phyloP scores from a whole-genome alignment of 768 basidiomycete genomes.

The Hygrocybe punicea region DNA sequence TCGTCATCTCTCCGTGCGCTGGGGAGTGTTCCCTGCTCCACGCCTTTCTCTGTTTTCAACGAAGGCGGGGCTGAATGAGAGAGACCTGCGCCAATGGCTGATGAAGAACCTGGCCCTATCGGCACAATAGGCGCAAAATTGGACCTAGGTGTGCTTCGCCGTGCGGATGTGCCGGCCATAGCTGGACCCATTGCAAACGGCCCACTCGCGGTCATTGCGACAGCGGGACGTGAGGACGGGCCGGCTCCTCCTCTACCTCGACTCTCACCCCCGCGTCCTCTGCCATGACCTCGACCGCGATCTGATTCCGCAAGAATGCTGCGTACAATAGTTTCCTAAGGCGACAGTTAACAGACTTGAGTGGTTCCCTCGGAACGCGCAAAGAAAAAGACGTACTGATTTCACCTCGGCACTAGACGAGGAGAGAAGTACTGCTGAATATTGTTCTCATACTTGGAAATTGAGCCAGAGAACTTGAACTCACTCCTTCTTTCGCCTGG shows the following conservation, averaged over 20 bases:
- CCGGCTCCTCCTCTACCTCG: conserved; percentile 56
- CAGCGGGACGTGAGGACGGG: conserved; percentile 48
- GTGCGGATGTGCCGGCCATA: conserved; percentile 54
- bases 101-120: conserved; percentile 28
- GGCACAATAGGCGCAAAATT: conserved; percentile 53
- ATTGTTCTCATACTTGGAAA: neutral
- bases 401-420: conserved; percentile 54
- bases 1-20: conserved; percentile 42
- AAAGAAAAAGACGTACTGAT: conserved; percentile 19
- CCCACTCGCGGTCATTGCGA: conserved; percentile 81
- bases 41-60: conserved; percentile 43
- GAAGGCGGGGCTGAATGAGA: conserved; percentile 51
- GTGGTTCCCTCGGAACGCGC: neutral
- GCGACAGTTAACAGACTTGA: conserved; percentile 5
- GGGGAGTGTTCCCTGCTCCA: conserved; percentile 18
- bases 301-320: conserved; percentile 30
- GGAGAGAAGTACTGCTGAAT: conserved; percentile 10
- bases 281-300: conserved; percentile 46
- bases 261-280: conserved; percentile 45
- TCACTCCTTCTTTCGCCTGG: conserved; percentile 78
- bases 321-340: conserved; percentile 47
- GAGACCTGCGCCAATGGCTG: conserved; percentile 45
- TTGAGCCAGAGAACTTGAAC: conserved; percentile 28
- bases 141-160: conserved; percentile 51
- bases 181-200: conserved; percentile 86